phyloP scores from a whole-genome alignment of 2,329 filamentous ascomycete species.

The Alternaria angustiovoidea region DNA sequence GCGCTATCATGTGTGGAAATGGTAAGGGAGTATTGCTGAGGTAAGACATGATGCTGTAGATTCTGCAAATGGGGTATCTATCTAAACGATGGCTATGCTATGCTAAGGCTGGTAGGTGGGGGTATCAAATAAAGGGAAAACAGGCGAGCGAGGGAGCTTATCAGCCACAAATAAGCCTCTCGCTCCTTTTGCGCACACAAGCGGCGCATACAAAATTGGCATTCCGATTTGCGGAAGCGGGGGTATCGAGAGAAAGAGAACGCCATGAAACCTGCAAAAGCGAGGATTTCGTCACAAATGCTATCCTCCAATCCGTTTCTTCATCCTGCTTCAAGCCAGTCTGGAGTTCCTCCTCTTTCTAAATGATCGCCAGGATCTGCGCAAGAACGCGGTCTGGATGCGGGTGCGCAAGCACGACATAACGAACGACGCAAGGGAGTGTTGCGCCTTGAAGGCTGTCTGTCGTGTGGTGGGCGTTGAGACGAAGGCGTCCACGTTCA shows the following conservation, averaged over 20 bases:
- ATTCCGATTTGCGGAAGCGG: slow-evolving; percentile 28
- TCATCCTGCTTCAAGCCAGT: background rate
- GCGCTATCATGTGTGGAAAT: slow-evolving; percentile 2
- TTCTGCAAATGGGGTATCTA: slow-evolving; percentile 9
- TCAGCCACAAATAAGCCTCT: slow-evolving; percentile 37
- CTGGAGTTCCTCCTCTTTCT: slow-evolving; percentile 1
- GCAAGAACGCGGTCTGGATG: slow-evolving; percentile 12
- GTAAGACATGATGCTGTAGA: slow-evolving; percentile 8
- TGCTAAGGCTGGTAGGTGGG: slow-evolving; percentile 13
- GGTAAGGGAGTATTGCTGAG: slow-evolving; percentile 3
- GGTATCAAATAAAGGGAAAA: slow-evolving; percentile 46
- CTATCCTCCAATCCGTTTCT: slow-evolving; percentile 3
- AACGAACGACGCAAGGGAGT: background rate
- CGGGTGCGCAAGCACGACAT: background rate
- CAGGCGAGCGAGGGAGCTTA: slow-evolving; percentile 15
- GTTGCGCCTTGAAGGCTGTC: slow-evolving; percentile 3
- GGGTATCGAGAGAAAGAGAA: slow-evolving; percentile 28
- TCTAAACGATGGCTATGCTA: slow-evolving; percentile 21
- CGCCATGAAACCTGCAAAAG: slow-evolving; percentile 17
- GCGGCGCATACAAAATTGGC: slow-evolving; percentile 32
- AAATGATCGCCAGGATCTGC: slow-evolving; percentile 8
- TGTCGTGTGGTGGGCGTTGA: slow-evolving; percentile 2
- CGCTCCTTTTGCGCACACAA: slow-evolving; percentile 30
- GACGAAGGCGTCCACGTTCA: slow-evolving; percentile 2
- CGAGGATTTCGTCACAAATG: slow-evolving; percentile 5